Evolutionary conservation across 257 asterid species (phyloP).

Genomic region (Solanum virginianum): DNA sequence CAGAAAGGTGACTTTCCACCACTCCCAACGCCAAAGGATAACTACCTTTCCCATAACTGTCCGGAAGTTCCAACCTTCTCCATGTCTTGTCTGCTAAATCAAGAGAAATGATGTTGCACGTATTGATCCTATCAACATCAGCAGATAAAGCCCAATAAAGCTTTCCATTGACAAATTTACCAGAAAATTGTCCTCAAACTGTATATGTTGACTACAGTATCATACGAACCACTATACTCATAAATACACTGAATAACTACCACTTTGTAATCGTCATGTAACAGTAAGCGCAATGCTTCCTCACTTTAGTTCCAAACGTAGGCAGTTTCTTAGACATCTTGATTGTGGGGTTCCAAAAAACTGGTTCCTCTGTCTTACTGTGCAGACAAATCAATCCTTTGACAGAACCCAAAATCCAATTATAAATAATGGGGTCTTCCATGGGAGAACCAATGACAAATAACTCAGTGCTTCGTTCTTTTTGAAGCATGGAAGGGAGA

Average conservation of each 20-base stretch:
- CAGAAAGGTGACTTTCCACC: background rate
- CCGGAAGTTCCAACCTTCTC: background rate
- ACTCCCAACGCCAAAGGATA: background rate
- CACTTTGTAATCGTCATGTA: background rate
- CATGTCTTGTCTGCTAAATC: background rate
- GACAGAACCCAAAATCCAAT: no score
- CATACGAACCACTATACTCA: background rate
- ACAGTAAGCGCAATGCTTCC: background rate
- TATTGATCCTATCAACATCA: background rate
- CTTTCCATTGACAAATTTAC: background rate
- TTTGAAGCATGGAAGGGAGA: no score
- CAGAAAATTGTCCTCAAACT: no score
- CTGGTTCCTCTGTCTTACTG: background rate
- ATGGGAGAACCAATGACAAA: no score
- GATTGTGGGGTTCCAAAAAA: background rate
- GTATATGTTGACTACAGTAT: background rate
- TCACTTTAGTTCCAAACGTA: background rate
- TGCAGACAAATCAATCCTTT: no score
- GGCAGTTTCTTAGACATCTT: background rate
- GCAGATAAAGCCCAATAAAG: background rate
- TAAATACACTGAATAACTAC: background rate
- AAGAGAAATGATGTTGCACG: background rate
- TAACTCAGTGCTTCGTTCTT: no score
- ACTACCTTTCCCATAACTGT: background rate
- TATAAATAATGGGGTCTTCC: no score